Conservation (phyloP, 257 asterid genomes). For the Ilex aquifolium region DNA sequence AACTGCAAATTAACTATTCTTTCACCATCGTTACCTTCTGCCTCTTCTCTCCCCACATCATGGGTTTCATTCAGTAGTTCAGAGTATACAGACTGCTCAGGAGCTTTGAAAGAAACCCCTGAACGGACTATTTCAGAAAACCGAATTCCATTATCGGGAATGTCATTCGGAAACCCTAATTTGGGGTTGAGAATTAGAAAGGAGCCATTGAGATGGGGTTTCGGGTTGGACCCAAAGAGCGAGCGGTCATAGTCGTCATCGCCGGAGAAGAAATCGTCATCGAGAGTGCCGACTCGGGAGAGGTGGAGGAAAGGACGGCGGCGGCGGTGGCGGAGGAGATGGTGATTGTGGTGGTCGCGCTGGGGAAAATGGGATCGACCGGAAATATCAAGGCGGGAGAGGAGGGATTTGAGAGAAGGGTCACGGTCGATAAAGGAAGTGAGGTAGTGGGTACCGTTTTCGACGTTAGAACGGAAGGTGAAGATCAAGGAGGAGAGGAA, state of each 20-base stretch:
- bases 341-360: slow-evolving; percentile 20
- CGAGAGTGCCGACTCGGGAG: slow-evolving; percentile 79
- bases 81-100: too few relatives aligned
- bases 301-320: slow-evolving; percentile 87
- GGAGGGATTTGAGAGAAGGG: slow-evolving; percentile 67
- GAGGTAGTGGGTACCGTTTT: slow-evolving; percentile 64
- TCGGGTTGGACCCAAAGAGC: slow-evolving; percentile 15
- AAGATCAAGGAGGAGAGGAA: slow-evolving; percentile 51
- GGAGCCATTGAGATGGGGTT: background rate
- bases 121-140: slow-evolving; percentile 24
- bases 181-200: slow-evolving; percentile 21
- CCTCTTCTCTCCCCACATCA: too few relatives aligned
- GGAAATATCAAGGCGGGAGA: slow-evolving; percentile 61
- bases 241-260: slow-evolving; percentile 46
- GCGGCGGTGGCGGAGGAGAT: slow-evolving; percentile 41
- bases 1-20: slow-evolving; percentile 57
- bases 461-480: slow-evolving; percentile 68
- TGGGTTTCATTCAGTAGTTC: too few relatives aligned
- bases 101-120: too few relatives aligned
- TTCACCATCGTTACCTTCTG: slow-evolving; percentile 14
- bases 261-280: slow-evolving; percentile 87
- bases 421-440: slow-evolving; percentile 65
- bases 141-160: slow-evolving; percentile 42
- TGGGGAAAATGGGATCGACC: background rate
- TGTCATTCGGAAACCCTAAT: slow-evolving; percentile 39